Conservation (phyloP, 2,329 filamentous ascomycete genomes). For the Claviceps cyperi region DNA sequence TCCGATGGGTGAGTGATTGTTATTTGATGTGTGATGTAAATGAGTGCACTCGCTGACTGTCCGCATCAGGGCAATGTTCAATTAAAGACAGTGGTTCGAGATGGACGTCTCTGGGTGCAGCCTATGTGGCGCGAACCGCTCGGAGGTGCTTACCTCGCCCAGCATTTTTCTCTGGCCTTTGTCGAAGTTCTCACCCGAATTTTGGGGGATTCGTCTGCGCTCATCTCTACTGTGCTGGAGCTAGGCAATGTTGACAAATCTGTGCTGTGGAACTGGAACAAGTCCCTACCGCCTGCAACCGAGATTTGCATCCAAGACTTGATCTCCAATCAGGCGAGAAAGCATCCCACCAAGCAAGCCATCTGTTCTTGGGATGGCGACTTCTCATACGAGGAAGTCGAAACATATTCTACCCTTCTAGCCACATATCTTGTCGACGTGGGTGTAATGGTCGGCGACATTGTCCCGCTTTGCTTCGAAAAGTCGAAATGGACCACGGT, state of each 20-base stretch:
- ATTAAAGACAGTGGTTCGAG: neutral
- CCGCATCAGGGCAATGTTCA: neutral
- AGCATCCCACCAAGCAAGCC: conserved; percentile 2
- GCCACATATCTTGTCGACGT: neutral
- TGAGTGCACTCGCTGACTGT: neutral
- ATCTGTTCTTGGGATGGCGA: conserved; percentile 21
- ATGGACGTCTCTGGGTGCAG: conserved; percentile 1
- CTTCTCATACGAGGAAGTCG: neutral
- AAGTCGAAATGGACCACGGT: conserved; percentile 1
- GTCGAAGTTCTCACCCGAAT: neutral
- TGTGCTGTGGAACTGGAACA: conserved; percentile 1
- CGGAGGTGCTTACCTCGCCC: neutral
- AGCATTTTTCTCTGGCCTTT: conserved; percentile 1
- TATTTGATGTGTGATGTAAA: neutral
- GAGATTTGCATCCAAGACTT: conserved; percentile 1
- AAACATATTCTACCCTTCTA: neutral
- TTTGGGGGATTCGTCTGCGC: neutral
- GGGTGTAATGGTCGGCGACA: neutral
- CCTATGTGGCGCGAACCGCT: conserved; percentile 2
- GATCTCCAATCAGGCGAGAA: neutral
- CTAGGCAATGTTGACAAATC: neutral
- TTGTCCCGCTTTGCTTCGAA: neutral
- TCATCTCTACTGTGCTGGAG: neutral
- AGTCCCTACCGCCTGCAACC: neutral
- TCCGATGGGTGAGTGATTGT: neutral